phyloP scores from a whole-genome alignment of 2,329 filamentous ascomycete genomes.

The Fusarium falciforme region DNA sequence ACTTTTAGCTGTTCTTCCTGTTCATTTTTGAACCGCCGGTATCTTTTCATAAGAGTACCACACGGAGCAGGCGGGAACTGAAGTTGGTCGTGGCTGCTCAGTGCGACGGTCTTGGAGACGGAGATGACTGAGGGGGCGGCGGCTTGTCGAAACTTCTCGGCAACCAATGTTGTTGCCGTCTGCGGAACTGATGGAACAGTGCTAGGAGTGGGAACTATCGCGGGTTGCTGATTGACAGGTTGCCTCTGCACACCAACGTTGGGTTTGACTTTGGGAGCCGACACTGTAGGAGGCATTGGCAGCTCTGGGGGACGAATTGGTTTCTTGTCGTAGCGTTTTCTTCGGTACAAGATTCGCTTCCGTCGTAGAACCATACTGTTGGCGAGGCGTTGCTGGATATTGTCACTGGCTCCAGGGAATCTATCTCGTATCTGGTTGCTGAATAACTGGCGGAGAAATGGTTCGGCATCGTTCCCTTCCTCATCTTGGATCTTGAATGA shows the following conservation, averaged over 20 bases:
- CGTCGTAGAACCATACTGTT: slow-evolving; percentile 17
- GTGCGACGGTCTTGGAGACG: not conserved
- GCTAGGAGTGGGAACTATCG: not conserved
- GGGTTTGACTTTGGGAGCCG: not conserved
- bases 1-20: not conserved
- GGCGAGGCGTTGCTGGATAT: slow-evolving; percentile 16
- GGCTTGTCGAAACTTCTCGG: not conserved
- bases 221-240: not conserved
- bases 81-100: slow-evolving; percentile 5
- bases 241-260: not conserved
- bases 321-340: slow-evolving; percentile 5
- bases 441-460: slow-evolving; percentile 5
- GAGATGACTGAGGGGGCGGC: slow-evolving; percentile 12
- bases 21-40: not conserved
- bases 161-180: slow-evolving; percentile 8
- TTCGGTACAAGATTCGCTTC: slow-evolving; percentile 22
- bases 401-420: slow-evolving; percentile 14
- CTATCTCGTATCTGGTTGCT: slow-evolving; percentile 10
- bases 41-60: not conserved
- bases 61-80: slow-evolving; percentile 15
- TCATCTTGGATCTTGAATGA: slow-evolving; percentile 17
- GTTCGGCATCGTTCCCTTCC: slow-evolving; percentile 20
- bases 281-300: not conserved
- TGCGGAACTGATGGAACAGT: not conserved
- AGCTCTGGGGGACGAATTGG: not conserved